phyloP scores from a whole-genome alignment of 257 asterid genomes.

The Plantago elongata region DNA sequence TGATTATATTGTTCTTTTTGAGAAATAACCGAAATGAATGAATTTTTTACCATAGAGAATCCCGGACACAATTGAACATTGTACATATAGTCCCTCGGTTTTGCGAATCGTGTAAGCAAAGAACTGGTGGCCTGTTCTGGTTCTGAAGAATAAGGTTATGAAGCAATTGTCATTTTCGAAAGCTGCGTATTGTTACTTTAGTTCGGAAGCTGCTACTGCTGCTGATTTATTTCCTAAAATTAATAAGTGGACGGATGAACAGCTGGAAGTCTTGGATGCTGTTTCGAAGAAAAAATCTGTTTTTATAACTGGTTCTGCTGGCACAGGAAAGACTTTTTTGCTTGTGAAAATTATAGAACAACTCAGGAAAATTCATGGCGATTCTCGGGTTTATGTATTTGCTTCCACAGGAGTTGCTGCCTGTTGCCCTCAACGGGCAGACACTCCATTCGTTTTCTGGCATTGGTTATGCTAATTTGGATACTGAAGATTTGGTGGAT shows the following conservation, averaged over 20 bases:
- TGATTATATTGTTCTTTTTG: too few relatives aligned
- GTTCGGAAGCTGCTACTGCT: conserved; percentile 31
- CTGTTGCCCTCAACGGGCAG: conserved; percentile 43
- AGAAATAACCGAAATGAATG: too few relatives aligned
- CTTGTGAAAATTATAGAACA: conserved; percentile 37
- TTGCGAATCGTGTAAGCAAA: too few relatives aligned
- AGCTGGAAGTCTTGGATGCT: conserved; percentile 45
- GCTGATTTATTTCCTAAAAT: conserved; percentile 12
- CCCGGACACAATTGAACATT: too few relatives aligned
- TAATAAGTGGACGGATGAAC: conserved; percentile 56
- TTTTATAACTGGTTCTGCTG: conserved; percentile 78
- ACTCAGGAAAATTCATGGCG: conserved; percentile 50
- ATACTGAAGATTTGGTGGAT: conserved; percentile 27
- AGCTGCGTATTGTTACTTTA: conserved; percentile 34
- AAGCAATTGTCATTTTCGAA: conserved; percentile 34
- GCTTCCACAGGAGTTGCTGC: conserved; percentile 81
- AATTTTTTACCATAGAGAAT: too few relatives aligned
- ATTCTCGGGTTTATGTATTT: conserved; percentile 50
- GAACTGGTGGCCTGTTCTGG: not conserved
- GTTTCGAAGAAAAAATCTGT: conserved; percentile 46
- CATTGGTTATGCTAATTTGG: conserved; percentile 33
- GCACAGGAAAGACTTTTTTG: conserved; percentile 67
- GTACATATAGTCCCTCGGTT: too few relatives aligned
- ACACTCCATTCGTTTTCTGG: conserved; percentile 62
- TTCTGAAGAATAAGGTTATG: conserved; percentile 22